Evolutionary conservation across 2,329 filamentous ascomycete species (phyloP).

Genomic region (Penicillium digitatum): DNA sequence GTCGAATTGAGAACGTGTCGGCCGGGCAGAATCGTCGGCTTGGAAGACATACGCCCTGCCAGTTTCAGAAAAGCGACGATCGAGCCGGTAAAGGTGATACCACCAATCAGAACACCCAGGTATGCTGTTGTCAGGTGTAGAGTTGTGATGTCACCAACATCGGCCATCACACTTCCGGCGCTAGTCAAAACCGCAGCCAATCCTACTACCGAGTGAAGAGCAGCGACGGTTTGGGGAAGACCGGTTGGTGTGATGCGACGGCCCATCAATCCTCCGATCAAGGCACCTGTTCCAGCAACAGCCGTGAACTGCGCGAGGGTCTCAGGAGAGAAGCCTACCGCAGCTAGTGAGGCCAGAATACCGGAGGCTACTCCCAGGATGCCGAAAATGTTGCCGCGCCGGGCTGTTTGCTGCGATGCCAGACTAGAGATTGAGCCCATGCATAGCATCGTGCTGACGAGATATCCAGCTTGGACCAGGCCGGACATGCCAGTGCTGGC

Average conservation of each 20-base stretch:
- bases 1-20: constrained; percentile 71
- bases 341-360: constrained; percentile 75
- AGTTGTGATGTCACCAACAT: constrained; percentile 66
- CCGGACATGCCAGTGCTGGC: constrained; percentile 78
- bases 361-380: constrained; percentile 81
- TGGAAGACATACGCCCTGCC: constrained; percentile 74
- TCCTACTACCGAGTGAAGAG: constrained; percentile 84
- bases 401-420: constrained; percentile 75
- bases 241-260: constrained; percentile 84
- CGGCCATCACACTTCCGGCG: constrained; percentile 77
- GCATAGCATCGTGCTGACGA: constrained; percentile 78
- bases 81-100: constrained; percentile 86
- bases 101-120: constrained; percentile 77
- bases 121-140: constrained; percentile 84
- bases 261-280: constrained; percentile 71
- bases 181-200: constrained; percentile 84
- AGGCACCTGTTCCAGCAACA: constrained; percentile 66
- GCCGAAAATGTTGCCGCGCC: constrained; percentile 79
- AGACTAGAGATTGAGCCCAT: constrained; percentile 79
- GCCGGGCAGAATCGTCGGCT: constrained; percentile 67
- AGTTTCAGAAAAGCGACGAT: constrained; percentile 88
- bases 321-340: constrained; percentile 74
- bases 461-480: constrained; percentile 80
- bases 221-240: constrained; percentile 83
- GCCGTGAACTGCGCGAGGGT: constrained; percentile 75